Conservation (phyloP, 164 flowering plant species). For the Liriodendron chinense region DNA sequence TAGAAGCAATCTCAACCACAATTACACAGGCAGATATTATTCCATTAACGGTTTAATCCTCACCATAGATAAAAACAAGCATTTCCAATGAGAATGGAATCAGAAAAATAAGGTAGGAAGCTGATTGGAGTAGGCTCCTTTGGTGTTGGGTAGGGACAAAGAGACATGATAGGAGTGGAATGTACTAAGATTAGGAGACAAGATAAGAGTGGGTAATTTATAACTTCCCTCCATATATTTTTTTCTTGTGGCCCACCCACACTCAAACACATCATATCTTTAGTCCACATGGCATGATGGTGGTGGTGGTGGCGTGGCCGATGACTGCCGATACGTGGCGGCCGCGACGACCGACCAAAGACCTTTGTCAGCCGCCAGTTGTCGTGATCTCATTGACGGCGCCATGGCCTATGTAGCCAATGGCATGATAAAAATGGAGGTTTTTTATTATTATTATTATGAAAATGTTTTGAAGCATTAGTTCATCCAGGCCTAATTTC, state of each 20-base stretch:
- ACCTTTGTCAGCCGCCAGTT: conserved; percentile 9
- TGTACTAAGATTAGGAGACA: conserved; percentile 36
- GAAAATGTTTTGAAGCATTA: background rate
- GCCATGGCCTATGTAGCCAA: conserved; percentile 7
- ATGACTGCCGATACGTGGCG: conserved; percentile 4
- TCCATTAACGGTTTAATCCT: background rate
- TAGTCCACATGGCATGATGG: conserved; percentile 23
- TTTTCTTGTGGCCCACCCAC: conserved; percentile 5
- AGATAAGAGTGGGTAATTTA: conserved; percentile 28
- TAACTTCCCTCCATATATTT: conserved; percentile 1
- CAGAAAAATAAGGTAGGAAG: background rate
- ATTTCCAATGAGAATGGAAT: background rate
- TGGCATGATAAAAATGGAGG: background rate
- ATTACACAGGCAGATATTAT: background rate
- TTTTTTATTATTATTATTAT: too few species aligned
- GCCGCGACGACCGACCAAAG: background rate
- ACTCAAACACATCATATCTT: background rate
- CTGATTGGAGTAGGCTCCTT: background rate
- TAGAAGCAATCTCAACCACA: background rate
- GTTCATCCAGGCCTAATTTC: conserved; percentile 13
- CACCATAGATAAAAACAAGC: background rate
- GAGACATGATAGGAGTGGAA: conserved; percentile 34
- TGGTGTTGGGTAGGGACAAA: conserved; percentile 24
- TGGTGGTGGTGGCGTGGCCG: conserved; percentile 6
- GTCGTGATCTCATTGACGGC: background rate